Evolutionary conservation across 176 grass and related monocot genomes (phyloP).

Genomic region (Rhynchospora breviuscula): DNA sequence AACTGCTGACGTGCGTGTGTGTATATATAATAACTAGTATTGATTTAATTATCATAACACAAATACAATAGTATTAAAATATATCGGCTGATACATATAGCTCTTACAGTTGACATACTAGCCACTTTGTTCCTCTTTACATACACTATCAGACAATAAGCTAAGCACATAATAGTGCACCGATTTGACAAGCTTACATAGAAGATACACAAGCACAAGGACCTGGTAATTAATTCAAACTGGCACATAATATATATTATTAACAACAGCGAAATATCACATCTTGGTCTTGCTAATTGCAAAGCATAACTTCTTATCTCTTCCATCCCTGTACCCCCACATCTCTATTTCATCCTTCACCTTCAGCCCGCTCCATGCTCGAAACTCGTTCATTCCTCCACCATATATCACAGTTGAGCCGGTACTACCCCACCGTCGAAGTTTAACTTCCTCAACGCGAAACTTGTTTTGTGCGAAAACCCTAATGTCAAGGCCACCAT

Average conservation of each 20-base stretch:
- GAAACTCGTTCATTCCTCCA: neutral
- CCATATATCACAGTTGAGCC: neutral
- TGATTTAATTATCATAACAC: no score
- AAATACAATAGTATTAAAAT: no score
- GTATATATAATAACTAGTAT: no score
- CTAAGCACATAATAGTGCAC: no score
- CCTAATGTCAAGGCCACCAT: neutral
- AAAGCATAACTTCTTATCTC: neutral
- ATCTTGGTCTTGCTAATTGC: neutral
- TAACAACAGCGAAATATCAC: neutral
- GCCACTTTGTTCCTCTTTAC: no score
- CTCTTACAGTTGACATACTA: no score
- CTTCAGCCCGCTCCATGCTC: neutral
- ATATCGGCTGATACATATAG: no score
- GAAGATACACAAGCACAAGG: no score
- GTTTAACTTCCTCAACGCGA: neutral
- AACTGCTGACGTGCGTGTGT: no score
- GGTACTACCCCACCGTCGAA: neutral
- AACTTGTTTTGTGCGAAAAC: neutral
- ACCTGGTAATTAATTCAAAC: no score
- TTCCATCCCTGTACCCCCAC: neutral
- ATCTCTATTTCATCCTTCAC: neutral
- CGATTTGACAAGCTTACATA: no score
- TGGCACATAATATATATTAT: neutral
- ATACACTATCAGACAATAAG: no score